Evolutionary conservation across 352 stramenopile genomes (phyloP).

Genomic region (Peronosclerospora sorghi): DNA sequence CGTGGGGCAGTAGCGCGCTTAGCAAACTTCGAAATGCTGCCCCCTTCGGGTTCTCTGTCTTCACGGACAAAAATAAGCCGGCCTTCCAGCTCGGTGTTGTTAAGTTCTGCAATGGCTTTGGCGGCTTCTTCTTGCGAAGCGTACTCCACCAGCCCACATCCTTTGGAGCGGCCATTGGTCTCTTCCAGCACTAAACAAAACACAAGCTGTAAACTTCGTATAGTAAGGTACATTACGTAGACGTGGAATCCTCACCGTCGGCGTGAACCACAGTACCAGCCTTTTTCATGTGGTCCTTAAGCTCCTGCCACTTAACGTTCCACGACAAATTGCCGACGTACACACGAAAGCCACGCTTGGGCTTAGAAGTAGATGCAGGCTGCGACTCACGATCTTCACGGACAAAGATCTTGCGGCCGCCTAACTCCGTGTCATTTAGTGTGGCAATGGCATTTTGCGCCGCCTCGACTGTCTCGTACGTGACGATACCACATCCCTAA

Average conservation of each 20-base stretch:
- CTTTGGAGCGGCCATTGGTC: constrained; percentile 84
- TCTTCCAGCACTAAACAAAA: constrained; percentile 54
- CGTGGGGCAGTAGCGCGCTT: constrained; percentile 20
- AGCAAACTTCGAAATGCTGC: constrained; percentile 62
- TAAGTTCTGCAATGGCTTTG: constrained; percentile 83
- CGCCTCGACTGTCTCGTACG: constrained; percentile 76
- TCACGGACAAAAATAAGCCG: constrained; percentile 84
- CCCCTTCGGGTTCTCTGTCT: constrained; percentile 59
- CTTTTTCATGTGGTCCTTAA: constrained; percentile 94
- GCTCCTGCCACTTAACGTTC: constrained; percentile 89
- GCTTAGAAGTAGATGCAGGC: constrained; percentile 8
- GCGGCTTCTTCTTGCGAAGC: constrained; percentile 58
- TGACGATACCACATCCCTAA: constrained; percentile 90
- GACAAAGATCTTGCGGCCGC: constrained; percentile 90
- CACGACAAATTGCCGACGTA: constrained; percentile 89
- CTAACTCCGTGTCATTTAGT: constrained; percentile 88
- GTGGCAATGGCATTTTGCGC: constrained; percentile 76
- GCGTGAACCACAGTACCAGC: constrained; percentile 73
- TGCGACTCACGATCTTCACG: constrained; percentile 86
- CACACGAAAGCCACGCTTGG: constrained; percentile 47
- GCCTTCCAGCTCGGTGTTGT: constrained; percentile 88
- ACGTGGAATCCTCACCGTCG: constrained; percentile 29
- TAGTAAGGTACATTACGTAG: too few species aligned
- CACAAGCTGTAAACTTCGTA: background rate
- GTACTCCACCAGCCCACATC: constrained; percentile 73